These are phyloP conservation scores for Moelleriella libera DNA, from an alignment of 2,329 filamentous ascomycete species.

Conservation along the genomic window DNA sequence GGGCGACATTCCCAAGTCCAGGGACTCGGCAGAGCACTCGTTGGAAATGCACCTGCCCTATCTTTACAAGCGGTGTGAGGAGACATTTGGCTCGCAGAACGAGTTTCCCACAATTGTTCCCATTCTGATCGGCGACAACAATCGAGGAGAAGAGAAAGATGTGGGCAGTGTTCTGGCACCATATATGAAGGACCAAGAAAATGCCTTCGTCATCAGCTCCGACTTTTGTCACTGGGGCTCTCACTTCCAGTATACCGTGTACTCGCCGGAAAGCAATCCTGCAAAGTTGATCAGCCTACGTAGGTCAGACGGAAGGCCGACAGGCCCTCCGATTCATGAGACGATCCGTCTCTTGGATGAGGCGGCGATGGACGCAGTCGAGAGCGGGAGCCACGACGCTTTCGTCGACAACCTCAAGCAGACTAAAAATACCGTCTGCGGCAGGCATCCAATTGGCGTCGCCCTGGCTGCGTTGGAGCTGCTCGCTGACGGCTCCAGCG, in stretches of 20 bases:
- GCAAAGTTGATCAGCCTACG: conserved; percentile 24
- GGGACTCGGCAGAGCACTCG: conserved; percentile 79
- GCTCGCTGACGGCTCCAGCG: conserved; percentile 26
- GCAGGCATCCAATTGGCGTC: conserved; percentile 86
- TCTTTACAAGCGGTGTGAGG: conserved; percentile 61
- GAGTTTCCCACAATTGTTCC: conserved; percentile 66
- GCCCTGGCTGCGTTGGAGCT: conserved; percentile 77
- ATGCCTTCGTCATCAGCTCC: conserved; percentile 78
- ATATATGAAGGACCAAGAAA: conserved; percentile 61
- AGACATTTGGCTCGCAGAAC: conserved; percentile 31
- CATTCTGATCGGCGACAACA: conserved; percentile 68
- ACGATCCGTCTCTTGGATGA: conserved; percentile 72
- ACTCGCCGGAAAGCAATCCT: conserved; percentile 32
- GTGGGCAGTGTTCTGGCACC: conserved; percentile 61
- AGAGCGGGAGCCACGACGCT: conserved; percentile 53
- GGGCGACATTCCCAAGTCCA: conserved; percentile 42
- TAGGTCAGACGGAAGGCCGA: conserved; percentile 17
- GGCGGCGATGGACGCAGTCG: conserved; percentile 71
- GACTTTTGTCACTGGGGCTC: conserved; percentile 96
- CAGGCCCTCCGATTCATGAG: conserved; percentile 54
- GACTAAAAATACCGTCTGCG: conserved; percentile 87
- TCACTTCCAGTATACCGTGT: conserved; percentile 70
- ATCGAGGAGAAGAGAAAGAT: conserved; percentile 46
- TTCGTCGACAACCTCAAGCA: conserved; percentile 56
- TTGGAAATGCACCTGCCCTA: conserved; percentile 96